These are phyloP conservation scores for Amylocystis lapponica DNA, from an alignment of 768 basidiomycete species.

Conservation along the genomic window DNA sequence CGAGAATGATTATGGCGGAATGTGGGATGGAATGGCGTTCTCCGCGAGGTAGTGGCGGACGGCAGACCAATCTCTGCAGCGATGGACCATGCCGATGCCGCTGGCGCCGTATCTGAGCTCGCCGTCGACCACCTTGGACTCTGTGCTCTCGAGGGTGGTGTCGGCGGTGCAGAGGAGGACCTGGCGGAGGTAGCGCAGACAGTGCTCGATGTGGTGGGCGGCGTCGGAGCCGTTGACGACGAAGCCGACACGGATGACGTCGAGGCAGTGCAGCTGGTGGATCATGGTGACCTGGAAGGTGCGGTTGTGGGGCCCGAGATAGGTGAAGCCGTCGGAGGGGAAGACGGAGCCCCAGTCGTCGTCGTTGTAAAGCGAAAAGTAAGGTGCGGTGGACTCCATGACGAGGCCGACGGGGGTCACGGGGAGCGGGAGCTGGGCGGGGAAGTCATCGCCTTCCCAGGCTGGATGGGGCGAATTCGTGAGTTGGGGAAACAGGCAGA, in stretches of 20 bases:
- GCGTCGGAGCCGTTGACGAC: slow-evolving; percentile 8
- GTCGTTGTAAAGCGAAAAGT: slow-evolving; percentile 23
- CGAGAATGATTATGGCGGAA: too few species aligned
- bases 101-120: slow-evolving; percentile 7
- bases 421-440: background rate
- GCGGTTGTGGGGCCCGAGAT: slow-evolving; percentile 7
- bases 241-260: slow-evolving; percentile 19
- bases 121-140: slow-evolving; percentile 13
- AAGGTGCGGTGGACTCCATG: background rate
- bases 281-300: slow-evolving; percentile 19
- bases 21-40: too few species aligned
- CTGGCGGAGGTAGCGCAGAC: slow-evolving; percentile 23
- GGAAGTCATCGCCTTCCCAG: background rate
- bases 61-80: slow-evolving; percentile 16
- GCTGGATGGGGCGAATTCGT: background rate
- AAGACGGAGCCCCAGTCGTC: slow-evolving; percentile 32
- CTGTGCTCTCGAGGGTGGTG: slow-evolving; percentile 22
- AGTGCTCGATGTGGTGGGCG: slow-evolving; percentile 20
- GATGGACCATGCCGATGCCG: slow-evolving; percentile 10
- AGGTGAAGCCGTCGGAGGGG: slow-evolving; percentile 9
- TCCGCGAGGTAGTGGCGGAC: slow-evolving; percentile 12
- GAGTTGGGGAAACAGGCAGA: too few species aligned
- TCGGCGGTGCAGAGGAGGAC: slow-evolving; percentile 23
- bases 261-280: slow-evolving; percentile 25
- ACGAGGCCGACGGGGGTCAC: background rate